Base-by-base conservation (phyloP, 176 grass and related monocot species). In the Musa itinerans region DNA sequence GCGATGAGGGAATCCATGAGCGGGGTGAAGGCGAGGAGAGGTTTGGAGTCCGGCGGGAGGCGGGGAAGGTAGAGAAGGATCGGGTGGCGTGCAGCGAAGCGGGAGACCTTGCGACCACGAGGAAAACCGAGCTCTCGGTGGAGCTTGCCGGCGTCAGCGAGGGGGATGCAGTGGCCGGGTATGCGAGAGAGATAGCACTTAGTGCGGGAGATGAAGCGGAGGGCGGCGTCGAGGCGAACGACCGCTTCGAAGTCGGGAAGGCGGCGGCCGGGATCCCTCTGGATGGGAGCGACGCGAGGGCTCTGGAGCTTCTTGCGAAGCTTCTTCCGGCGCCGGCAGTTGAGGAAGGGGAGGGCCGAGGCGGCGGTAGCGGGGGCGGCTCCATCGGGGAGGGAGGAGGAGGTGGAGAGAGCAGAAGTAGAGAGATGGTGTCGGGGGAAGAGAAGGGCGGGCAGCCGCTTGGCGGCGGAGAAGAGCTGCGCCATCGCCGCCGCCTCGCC, bases 1-100 rank as follows among this genome's bases (percentile, higher is more conserved):
- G 81, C 89, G 53, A 96, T 75, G 20, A 96, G 87, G 76, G 93
- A 88, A 61, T 86, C 26, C 92, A 96, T 89, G 83, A 92, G 51
- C 69, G 87, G 85, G 1, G 92, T 90, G 63, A 96, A 83, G 70
- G 81, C 71, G 68, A 96, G 83, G 69, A 86, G 87, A 19, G 89
- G 90, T 21, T 84, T 73, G 12, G 83, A 85, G 78, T 71, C 81
- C 12, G 23, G 53, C 52, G 52, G 72, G 4, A 90, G 75, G 27
- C 53, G 68, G 58, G 83, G 78, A 22, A 88, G 76, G 76, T 83
- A 74, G 85, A 96, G 87, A 21, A 96, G 83, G 26, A 90, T 74
- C 4, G 93, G 87, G 68, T 92, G 83, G 16, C 83, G 79, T 4
- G 78, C 25, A n/a, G 85, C 81, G 69, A 79, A 78, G 74, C 84